Evolutionary conservation across 2,329 filamentous ascomycete genomes (phyloP), one percentile per base, ranked within the genome.

Genomic region (Lasiodiplodia citricola): DNA sequence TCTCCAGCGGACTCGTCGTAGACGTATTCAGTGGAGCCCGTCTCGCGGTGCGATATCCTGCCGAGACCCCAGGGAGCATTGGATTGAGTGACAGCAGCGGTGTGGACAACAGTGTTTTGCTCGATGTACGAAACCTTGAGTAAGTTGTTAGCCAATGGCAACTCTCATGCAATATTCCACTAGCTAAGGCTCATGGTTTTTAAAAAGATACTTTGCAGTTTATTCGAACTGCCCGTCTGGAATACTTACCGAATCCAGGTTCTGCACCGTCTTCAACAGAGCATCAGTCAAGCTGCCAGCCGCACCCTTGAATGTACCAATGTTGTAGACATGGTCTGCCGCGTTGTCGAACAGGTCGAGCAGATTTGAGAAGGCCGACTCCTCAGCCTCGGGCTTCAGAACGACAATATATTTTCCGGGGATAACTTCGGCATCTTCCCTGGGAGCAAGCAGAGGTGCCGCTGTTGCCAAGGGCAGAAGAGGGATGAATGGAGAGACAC

Each of bases 21-120:
- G 41, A 98, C 88, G 86, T 99, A 99, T 85, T 98, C 97, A 89
- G 97, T 98, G 86, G 95, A 98, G 81, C 89, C 94, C 75, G 92
- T 80, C 73, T 96, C 87, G 75, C 96, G 93, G 87, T 99, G 96
- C 31, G 96, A 99, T 84, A 99, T 92, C 89, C 96, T 93, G 74
- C 96, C 96, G 73, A 99, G 88, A 85, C 96, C 96, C 96, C 96
- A 99, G 18, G 96, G 96, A 72, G 96, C 92, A 80, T 92, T 91
- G 86, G 93, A 96, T 88, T 99, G 93, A 6, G 88, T 87, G 72
- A 82, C 78, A 14, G 83, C 77, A 44, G 71, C 72, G 68, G 92
- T 93, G 85, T 94, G 93, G 75, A 99, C 96, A 74, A 96, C 87
- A 58, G 92, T 94, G 83, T 99, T 96, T 76, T 90, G 92, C 88